Evolutionary conservation across 2,329 filamentous ascomycete species (phyloP).

Genomic region (Aspergillus melleus): DNA sequence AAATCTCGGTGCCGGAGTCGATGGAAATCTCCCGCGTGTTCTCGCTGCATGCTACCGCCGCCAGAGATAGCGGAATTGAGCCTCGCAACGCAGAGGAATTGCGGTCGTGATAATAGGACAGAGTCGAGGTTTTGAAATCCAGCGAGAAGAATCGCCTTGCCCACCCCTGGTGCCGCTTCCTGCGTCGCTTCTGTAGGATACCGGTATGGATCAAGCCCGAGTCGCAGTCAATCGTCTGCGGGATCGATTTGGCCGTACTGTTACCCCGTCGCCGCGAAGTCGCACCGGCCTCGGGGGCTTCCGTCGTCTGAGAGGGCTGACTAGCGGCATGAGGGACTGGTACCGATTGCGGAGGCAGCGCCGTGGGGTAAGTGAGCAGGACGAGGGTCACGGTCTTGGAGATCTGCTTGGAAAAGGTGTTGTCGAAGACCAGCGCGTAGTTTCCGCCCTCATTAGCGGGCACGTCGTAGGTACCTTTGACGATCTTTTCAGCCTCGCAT

Average conservation of each 20-base stretch:
- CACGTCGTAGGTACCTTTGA: conserved; percentile 86
- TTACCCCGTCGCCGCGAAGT: conserved; percentile 32
- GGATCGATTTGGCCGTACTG: conserved; percentile 24
- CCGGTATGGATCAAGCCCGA: conserved; percentile 72
- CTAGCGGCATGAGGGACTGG: conserved; percentile 46
- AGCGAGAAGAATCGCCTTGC: conserved; percentile 93
- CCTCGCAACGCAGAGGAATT: conserved; percentile 90
- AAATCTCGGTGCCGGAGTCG: conserved; percentile 94
- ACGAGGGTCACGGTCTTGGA: conserved; percentile 96
- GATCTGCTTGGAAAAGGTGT: conserved; percentile 93
- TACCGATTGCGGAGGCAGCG: conserved; percentile 49
- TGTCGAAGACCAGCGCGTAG: conserved; percentile 97
- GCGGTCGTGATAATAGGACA: conserved; percentile 95
- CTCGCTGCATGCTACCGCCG: conserved; percentile 87
- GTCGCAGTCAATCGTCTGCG: conserved; percentile 27
- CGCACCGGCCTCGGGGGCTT: conserved; percentile 53
- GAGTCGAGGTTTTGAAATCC: conserved; percentile 88
- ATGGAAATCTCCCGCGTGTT: conserved; percentile 89
- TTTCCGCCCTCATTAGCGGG: conserved; percentile 74
- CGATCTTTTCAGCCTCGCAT: conserved; percentile 94
- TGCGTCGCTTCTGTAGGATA: conserved; percentile 80
- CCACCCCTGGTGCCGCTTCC: conserved; percentile 92
- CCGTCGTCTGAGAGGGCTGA: conserved; percentile 42
- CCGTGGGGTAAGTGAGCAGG: conserved; percentile 88
- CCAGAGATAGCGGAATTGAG: conserved; percentile 86